Evolutionary conservation across 2,329 filamentous ascomycete species (phyloP).

Genomic region (Fusarium pilosicola): DNA sequence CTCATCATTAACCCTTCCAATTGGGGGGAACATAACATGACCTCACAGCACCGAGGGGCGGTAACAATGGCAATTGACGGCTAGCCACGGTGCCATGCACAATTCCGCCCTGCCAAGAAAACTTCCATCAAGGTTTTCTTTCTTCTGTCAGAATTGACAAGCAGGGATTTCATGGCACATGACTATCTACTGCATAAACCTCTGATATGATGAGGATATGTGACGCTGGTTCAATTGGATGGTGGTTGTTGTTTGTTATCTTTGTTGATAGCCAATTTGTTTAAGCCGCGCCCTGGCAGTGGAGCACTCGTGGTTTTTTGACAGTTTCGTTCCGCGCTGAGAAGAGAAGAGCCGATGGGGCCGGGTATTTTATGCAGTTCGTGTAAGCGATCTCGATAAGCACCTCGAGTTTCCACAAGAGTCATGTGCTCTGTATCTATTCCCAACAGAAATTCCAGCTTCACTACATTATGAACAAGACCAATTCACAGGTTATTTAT

Average conservation of each 20-base stretch:
- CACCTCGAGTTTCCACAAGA: neutral
- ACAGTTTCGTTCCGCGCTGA: slow-evolving; percentile 22
- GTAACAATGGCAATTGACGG: slow-evolving; percentile 40
- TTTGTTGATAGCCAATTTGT: slow-evolving; percentile 1
- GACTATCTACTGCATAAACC: slow-evolving; percentile 4
- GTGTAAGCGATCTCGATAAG: slow-evolving; percentile 33
- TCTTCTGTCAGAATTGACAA: slow-evolving; percentile 24
- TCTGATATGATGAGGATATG: neutral
- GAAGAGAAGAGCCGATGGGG: slow-evolving; percentile 13
- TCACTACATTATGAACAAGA: neutral
- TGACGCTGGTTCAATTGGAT: neutral
- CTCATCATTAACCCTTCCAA: neutral
- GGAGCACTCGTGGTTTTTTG: neutral
- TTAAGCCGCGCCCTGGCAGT: slow-evolving; percentile 17
- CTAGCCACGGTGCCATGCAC: slow-evolving; percentile 29
- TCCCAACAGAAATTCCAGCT: neutral
- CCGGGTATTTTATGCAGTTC: slow-evolving; percentile 8
- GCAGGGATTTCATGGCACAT: slow-evolving; percentile 19
- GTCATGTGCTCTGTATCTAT: neutral
- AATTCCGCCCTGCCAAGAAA: slow-evolving; percentile 40
- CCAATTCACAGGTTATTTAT: neutral
- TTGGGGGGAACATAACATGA: slow-evolving; percentile 3
- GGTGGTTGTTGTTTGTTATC: neutral
- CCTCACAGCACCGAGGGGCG: slow-evolving; percentile 11
- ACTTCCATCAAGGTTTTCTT: neutral